These are phyloP conservation scores for Flueggea neowawraea DNA, from an alignment of 441 rosid species.

Conservation along the genomic window DNA sequence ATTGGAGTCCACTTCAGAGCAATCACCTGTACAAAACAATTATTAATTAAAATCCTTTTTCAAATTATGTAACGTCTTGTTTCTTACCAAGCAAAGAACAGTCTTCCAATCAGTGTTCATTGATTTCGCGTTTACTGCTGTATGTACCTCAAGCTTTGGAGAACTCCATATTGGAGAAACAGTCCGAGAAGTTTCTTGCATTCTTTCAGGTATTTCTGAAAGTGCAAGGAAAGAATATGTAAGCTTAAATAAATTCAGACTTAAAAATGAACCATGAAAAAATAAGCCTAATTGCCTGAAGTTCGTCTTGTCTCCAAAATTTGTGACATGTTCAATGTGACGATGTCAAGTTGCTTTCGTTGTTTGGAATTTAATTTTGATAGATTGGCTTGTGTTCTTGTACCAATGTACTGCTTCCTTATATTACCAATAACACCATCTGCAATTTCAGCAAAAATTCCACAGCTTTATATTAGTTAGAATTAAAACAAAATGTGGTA, in stretches of 20 bases:
- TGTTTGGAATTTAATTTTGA: constrained; percentile 39
- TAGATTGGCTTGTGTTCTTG: constrained; percentile 56
- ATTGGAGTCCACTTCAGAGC: constrained; percentile 58
- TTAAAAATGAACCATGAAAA: background rate
- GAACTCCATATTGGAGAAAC: constrained; percentile 41
- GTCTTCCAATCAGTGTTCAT: background rate
- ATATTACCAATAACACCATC: constrained; percentile 34
- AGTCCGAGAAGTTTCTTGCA: constrained; percentile 8
- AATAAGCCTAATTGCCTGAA: constrained; percentile 24
- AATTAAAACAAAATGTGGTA: too few relatives aligned
- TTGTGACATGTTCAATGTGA: constrained; percentile 34
- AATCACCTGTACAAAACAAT: constrained; percentile 29
- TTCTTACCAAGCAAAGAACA: background rate
- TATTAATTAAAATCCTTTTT: background rate
- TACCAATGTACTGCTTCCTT: constrained; percentile 47
- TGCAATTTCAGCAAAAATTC: constrained; percentile 7
- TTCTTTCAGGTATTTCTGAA: constrained; percentile 27
- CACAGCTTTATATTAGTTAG: too few relatives aligned
- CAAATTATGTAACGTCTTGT: background rate
- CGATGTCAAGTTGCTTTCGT: constrained; percentile 29
- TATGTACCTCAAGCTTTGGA: constrained; percentile 34
- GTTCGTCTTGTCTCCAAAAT: constrained; percentile 31
- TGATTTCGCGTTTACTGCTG: background rate
- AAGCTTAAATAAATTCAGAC: background rate
- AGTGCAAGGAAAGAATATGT: background rate